A percentile compares a stretch with the other conserved stretches of the same genome.
phyloP scores from a whole-genome alignment of 1,139 yeast species.

The Diutina catenulata region DNA sequence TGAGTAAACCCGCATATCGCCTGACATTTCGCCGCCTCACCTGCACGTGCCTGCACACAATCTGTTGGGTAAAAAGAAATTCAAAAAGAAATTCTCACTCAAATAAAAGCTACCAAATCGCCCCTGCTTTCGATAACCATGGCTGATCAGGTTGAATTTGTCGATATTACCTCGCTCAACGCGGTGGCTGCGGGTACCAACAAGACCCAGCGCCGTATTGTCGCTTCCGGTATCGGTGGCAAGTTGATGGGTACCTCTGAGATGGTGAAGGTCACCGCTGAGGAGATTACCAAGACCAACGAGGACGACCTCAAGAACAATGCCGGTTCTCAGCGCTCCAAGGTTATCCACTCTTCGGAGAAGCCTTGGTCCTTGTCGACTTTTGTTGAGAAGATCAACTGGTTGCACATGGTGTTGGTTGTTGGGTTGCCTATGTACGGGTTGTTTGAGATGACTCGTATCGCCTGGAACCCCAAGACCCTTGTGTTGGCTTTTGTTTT shows the following conservation, averaged over 20 bases:
- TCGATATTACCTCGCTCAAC: conserved; percentile 65
- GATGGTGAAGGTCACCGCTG: conserved; percentile 55
- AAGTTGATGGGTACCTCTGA: conserved; percentile 70
- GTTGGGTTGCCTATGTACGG: conserved; percentile 62
- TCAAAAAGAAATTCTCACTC: neutral
- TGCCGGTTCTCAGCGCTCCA: conserved; percentile 35
- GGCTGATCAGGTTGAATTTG: conserved; percentile 31
- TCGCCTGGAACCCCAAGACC: conserved; percentile 52
- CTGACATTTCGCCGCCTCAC: neutral
- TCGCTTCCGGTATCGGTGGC: conserved; percentile 70
- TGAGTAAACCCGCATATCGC: neutral
- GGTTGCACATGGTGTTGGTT: conserved; percentile 83
- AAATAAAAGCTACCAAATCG: neutral
- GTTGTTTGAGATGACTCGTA: conserved; percentile 31
- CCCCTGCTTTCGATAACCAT: neutral
- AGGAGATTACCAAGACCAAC: conserved; percentile 44
- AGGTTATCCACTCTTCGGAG: conserved; percentile 69
- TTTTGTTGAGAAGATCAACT: conserved; percentile 84
- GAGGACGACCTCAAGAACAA: conserved; percentile 33
- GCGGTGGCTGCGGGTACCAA: conserved; percentile 85
- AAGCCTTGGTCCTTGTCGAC: conserved; percentile 79
- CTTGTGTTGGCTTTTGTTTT: conserved; percentile 45
- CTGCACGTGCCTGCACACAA: neutral
- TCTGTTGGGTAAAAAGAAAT: conserved; percentile 6
- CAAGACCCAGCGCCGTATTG: conserved; percentile 56